Evolutionary conservation across 805 yeast genomes (phyloP), one percentile per base, ranked within the genome.

Genomic region (Candida glaebosa): DNA sequence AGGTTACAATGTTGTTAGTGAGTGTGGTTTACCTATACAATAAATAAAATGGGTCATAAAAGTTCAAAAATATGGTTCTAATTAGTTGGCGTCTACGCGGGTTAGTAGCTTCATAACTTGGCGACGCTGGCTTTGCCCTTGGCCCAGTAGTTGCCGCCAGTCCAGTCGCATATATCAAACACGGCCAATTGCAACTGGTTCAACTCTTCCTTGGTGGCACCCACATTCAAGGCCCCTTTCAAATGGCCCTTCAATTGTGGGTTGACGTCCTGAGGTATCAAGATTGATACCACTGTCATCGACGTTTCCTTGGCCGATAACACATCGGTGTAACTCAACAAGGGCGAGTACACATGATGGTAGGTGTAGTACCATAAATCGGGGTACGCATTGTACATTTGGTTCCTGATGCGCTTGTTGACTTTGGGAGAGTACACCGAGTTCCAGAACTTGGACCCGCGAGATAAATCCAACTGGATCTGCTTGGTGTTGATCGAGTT

Each of bases 171-270:
- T 18, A 88, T 65, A 43, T 77, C 75, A 37, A 87, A 73, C 3
- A 84, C 81, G 64, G 89, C 53, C 10, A 65, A 67, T 38, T 95
- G 70, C 8, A 79, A 75, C 2, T 78, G 79, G 38, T 70, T 67
- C 22, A 88, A 67, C 44, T 84, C 84, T 39, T 81, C 85, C 20
- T 58, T 54, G 7, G 84, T 69, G 6, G 86, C 84, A 0, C 96
- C 96, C 20, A 80, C 76, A 53, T 87, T 88, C 38, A 81, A 46
- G 0, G 96, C 96, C 0, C 97, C 97, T 58, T 75, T 78, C 46
- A 90, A 70, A 57, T 90, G 97, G 0, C 97, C 97, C 61, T 87
- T 86, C 49, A 90, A 70, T 53, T 90, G 96, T 0, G 96, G 96
- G 50, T 86, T 87, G 8, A 90, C 96, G 60, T 90, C 95, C 57